A percentile compares a stretch with the other conserved stretches of the same genome.
phyloP scores from a whole-genome alignment of 139 green algal species.

The Coelastrella sp. region DNA sequence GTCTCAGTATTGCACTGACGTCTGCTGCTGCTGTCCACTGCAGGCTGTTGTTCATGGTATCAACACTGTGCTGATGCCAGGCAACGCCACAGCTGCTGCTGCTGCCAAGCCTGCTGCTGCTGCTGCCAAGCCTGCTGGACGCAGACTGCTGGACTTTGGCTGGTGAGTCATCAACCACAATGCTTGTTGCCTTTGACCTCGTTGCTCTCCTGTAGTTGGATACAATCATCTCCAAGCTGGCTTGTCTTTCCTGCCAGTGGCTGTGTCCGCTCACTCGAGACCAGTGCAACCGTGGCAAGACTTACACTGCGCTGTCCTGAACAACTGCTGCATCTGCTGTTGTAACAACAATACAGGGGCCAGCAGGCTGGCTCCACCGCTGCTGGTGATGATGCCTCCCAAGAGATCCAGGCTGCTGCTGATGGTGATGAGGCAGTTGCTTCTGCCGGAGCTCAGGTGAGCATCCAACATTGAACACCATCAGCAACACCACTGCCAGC shows the following conservation, averaged over 20 bases:
- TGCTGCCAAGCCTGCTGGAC: neutral
- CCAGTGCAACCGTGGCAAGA: too few relatives aligned
- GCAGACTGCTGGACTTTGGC: conserved; percentile 12
- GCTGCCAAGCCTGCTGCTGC: neutral
- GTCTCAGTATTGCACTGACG: too few relatives aligned
- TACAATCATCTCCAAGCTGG: too few relatives aligned
- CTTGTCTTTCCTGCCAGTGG: too few relatives aligned
- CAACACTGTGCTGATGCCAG: neutral
- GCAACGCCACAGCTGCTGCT: neutral
- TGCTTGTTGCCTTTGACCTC: neutral
- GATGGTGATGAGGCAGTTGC: neutral
- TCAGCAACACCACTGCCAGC: too few relatives aligned
- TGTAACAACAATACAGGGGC: neutral
- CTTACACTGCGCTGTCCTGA: too few relatives aligned
- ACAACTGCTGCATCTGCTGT: neutral
- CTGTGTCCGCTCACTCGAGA: too few relatives aligned
- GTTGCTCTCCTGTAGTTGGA: neutral
- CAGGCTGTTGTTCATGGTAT: conserved; percentile 19
- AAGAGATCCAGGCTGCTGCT: neutral
- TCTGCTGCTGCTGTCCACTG: neutral
- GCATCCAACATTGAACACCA: too few relatives aligned
- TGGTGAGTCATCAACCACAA: neutral
- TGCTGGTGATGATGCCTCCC: neutral
- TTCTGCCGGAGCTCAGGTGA: neutral
- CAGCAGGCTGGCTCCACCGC: neutral